Conservation (phyloP, 2,329 filamentous ascomycete species). For the Colletotrichum godetiae region DNA sequence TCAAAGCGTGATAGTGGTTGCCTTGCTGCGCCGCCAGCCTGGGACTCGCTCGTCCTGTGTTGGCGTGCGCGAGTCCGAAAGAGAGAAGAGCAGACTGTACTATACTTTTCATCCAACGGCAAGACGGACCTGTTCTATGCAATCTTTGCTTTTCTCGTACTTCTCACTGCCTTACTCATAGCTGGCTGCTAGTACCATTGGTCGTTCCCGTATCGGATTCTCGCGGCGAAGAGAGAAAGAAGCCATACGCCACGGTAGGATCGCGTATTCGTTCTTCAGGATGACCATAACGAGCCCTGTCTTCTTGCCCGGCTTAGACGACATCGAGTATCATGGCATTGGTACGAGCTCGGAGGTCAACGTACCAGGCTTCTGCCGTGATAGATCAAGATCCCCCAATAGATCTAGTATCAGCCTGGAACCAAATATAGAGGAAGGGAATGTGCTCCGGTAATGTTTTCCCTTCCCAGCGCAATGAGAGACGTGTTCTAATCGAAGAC, state of each 20-base stretch:
- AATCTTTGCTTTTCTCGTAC: constrained; percentile 16
- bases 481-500: neutral
- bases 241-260: neutral
- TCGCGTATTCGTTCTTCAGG: neutral
- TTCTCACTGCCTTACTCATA: neutral
- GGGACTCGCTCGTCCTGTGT: neutral
- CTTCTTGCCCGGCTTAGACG: neutral
- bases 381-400: neutral
- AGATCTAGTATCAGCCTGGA: constrained; percentile 6
- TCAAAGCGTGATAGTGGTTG: constrained; percentile 6
- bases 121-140: neutral
- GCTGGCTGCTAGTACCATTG: neutral
- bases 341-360: constrained; percentile 3
- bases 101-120: neutral
- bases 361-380: neutral
- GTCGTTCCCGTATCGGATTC: neutral
- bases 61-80: neutral
- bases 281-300: neutral
- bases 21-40: constrained; percentile 12
- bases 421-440: neutral
- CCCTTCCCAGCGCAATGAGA: neutral
- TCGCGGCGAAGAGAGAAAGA: neutral
- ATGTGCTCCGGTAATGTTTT: neutral
- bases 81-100: neutral
- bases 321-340: constrained; percentile 16